Evolutionary conservation across 2,329 filamentous ascomycete species (phyloP).

Genomic region (Ophidiomyces ophidiicola): DNA sequence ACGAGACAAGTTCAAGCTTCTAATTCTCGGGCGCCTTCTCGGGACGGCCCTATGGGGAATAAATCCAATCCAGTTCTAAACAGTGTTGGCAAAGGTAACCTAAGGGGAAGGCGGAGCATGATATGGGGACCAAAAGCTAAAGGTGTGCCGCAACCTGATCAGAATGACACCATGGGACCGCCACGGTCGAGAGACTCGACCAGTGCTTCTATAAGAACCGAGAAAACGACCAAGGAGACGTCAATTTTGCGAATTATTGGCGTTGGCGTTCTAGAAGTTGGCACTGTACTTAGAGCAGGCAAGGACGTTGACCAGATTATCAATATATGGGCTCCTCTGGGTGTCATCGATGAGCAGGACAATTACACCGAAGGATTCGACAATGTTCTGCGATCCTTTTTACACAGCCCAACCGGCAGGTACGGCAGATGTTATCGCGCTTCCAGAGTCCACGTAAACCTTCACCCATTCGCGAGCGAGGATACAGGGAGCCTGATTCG

Average conservation of each 20-base stretch:
- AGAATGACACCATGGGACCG: conserved; percentile 21
- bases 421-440: conserved; percentile 62
- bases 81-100: conserved; percentile 26
- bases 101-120: conserved; percentile 34
- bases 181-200: conserved; percentile 23
- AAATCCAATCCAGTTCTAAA: conserved; percentile 22
- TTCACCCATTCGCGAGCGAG: conserved; percentile 63
- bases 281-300: conserved; percentile 57
- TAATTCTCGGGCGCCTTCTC: conserved; percentile 24
- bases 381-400: conserved; percentile 57
- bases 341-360: conserved; percentile 44
- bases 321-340: conserved; percentile 60
- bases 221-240: conserved; percentile 24
- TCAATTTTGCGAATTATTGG: conserved; percentile 57
- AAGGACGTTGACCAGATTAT: conserved; percentile 65
- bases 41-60: conserved; percentile 22
- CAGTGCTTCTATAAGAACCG: conserved; percentile 21
- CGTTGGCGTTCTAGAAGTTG: conserved; percentile 65
- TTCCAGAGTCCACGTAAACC: conserved; percentile 65
- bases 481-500: conserved; percentile 74
- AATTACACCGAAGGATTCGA: conserved; percentile 57
- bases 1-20: conserved; percentile 21
- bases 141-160: conserved; percentile 20
- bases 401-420: conserved; percentile 58
- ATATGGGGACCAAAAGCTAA: conserved; percentile 33